Conservation (phyloP, 371 early-diverging fungal genomes). For the Lichtheimia ornata region DNA sequence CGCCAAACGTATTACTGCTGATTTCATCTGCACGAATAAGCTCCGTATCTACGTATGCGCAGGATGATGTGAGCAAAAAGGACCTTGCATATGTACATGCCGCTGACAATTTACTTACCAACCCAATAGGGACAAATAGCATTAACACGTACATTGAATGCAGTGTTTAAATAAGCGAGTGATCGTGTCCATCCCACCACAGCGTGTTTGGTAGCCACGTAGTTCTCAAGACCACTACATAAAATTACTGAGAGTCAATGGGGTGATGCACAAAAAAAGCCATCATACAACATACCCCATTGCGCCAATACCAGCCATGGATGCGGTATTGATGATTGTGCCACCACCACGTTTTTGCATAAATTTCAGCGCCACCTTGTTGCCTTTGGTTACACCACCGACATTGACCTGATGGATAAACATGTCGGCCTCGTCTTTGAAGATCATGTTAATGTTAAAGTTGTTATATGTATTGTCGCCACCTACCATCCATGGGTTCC, state of each 20-base stretch:
- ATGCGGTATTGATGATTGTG: slow-evolving; percentile 49
- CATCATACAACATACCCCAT: too few species aligned
- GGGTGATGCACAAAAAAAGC: too few species aligned
- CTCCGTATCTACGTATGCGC: too few species aligned
- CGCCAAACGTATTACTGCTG: neutral
- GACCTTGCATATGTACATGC: neutral
- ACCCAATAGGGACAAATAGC: slow-evolving; percentile 8
- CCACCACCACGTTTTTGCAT: slow-evolving; percentile 44
- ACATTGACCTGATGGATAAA: slow-evolving; percentile 8
- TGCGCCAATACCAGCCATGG: slow-evolving; percentile 14
- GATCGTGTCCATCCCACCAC: slow-evolving; percentile 30
- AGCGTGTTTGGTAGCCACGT: slow-evolving; percentile 19
- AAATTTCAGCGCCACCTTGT: slow-evolving; percentile 39
- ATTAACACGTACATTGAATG: slow-evolving; percentile 23
- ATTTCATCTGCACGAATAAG: too few species aligned
- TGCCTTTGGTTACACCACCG: slow-evolving; percentile 10
- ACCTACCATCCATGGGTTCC: slow-evolving; percentile 13
- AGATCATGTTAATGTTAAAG: neutral
- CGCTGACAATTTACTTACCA: neutral
- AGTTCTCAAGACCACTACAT: neutral
- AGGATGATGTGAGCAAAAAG: too few species aligned
- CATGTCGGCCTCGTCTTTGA: slow-evolving; percentile 7
- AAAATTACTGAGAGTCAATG: too few species aligned
- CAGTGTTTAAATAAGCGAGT: slow-evolving; percentile 13
- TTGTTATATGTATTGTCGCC: neutral